A percentile compares a stretch with the other conserved stretches of the same genome.
Evolutionary conservation across 2,329 filamentous ascomycete species (phyloP).

Genomic region (Pochonia chlamydosporia): DNA sequence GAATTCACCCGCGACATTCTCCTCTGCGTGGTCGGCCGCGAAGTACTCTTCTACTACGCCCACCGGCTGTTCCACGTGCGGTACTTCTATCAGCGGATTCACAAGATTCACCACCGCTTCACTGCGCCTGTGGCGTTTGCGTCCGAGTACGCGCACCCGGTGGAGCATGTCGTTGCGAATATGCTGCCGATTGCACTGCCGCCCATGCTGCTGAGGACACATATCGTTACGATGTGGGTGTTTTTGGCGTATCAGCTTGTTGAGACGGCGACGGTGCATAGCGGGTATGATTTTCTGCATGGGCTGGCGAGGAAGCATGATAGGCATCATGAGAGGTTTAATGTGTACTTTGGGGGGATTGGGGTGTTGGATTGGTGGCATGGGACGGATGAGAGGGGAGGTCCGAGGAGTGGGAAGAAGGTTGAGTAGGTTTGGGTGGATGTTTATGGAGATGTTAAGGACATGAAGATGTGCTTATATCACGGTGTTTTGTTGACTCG

Average conservation of each 20-base stretch:
- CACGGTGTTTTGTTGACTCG: constrained; percentile 25
- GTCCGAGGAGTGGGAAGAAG: constrained; percentile 6
- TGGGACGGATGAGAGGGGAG: constrained; percentile 33
- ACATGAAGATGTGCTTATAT: not conserved
- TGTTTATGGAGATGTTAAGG: not conserved
- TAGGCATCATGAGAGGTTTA: constrained; percentile 51
- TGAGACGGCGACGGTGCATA: constrained; percentile 50
- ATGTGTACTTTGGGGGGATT: constrained; percentile 46
- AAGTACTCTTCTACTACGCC: constrained; percentile 49
- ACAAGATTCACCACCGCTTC: constrained; percentile 52
- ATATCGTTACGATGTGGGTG: constrained; percentile 47
- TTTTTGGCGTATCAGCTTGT: constrained; percentile 43
- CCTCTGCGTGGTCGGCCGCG: constrained; percentile 36
- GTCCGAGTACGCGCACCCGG: constrained; percentile 50
- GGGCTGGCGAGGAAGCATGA: constrained; percentile 46
- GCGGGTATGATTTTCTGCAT: constrained; percentile 49
- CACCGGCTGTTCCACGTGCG: constrained; percentile 48
- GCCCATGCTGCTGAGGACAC: constrained; percentile 36
- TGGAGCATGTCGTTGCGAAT: constrained; percentile 52
- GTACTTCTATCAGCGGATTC: constrained; percentile 41
- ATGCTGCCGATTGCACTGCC: constrained; percentile 45
- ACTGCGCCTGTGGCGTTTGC: constrained; percentile 49
- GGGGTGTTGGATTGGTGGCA: constrained; percentile 51
- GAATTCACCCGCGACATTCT: constrained; percentile 35
- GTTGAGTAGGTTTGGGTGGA: not conserved